Evolutionary conservation across 208 protist genomes (phyloP), one percentile per base, ranked within the genome.

Genomic region (Leishmania tropica): DNA sequence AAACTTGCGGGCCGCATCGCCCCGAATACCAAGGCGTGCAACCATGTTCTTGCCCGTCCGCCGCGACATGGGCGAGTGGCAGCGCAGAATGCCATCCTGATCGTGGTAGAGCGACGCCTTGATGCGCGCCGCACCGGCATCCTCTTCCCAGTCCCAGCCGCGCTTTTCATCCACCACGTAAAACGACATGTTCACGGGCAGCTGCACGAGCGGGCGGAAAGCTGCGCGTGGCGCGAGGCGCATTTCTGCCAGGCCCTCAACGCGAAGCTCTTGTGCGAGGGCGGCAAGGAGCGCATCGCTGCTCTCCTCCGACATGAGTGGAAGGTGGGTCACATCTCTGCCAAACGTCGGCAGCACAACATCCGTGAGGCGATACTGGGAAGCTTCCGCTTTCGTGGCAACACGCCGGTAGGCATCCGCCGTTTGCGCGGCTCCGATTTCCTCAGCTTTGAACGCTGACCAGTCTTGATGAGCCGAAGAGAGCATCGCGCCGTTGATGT

Each of bases 71-170:
- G 92, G 94, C 1, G 94, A 97, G 45, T 79, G 84, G 67, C 90
- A 78, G 40, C 94, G 91, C 48, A 79, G 70, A n/a, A 97, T 88
- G 8, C 91, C 91, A 31, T 97, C 94, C 24, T 92, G 87, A 74
- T 97, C 94, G 60, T 89, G 85, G 80, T 95, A 95, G 13, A 95
- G 58, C 24, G 58, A 42, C 17, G 76, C 68, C 62, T 92, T 90
- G 53, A 97, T 81, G 17, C 81, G 75, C 2, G 76, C 58, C 10
- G 79, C 81, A 0, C 64, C 68, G 3, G 80, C 70, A 37, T 85
- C 86, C 76, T 94, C 89, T 45, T 88, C 87, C 94, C 94, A 97
- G 75, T 94, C 90, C 93, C 92, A 96, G 3, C 91, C 90, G 28
- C 90, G 88, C 42, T 90, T 78, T 48, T 93, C 91, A 73, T 97